Evolutionary conservation across 176 grass and related monocot genomes (phyloP).

Genomic region (Dactylis glomerata): DNA sequence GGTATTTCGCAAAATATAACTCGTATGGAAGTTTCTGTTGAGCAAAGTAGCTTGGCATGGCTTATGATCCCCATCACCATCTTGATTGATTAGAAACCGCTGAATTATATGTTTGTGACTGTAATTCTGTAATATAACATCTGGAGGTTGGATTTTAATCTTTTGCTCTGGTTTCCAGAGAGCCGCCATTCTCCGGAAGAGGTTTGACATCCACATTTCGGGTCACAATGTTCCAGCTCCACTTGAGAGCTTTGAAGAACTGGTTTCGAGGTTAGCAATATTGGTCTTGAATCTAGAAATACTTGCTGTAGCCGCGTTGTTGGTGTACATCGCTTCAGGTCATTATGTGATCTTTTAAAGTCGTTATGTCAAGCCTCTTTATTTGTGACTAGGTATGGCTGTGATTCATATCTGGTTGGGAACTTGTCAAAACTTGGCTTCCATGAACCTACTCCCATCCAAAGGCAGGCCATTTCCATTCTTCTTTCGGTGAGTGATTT

Average conservation of each 20-base stretch:
- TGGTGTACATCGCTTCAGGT: neutral
- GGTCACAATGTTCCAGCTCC: conserved; percentile 77
- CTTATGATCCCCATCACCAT: neutral
- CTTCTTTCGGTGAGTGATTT: conserved; percentile 72
- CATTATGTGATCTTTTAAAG: conserved; percentile 2
- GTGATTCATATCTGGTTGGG: conserved; percentile 61
- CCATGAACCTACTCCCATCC: conserved; percentile 85
- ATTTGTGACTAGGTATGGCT: conserved; percentile 60
- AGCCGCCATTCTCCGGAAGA: conserved; percentile 70
- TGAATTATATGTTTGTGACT: neutral
- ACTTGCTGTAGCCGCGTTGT: neutral
- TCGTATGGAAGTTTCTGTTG: neutral
- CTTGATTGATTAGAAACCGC: neutral
- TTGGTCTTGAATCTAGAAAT: neutral
- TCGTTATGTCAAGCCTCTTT: neutral
- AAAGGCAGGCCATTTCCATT: conserved; percentile 90
- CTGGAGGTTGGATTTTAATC: neutral
- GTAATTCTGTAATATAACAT: neutral
- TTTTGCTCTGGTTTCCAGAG: conserved; percentile 36
- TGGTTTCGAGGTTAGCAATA: conserved; percentile 67
- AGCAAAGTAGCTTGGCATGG: neutral
- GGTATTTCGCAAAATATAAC: neutral
- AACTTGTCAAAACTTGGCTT: conserved; percentile 75
- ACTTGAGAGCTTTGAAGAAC: conserved; percentile 71
- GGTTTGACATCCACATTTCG: conserved; percentile 75